phyloP scores from a whole-genome alignment of 2,329 filamentous ascomycete genomes.

The Phoma sp. region DNA sequence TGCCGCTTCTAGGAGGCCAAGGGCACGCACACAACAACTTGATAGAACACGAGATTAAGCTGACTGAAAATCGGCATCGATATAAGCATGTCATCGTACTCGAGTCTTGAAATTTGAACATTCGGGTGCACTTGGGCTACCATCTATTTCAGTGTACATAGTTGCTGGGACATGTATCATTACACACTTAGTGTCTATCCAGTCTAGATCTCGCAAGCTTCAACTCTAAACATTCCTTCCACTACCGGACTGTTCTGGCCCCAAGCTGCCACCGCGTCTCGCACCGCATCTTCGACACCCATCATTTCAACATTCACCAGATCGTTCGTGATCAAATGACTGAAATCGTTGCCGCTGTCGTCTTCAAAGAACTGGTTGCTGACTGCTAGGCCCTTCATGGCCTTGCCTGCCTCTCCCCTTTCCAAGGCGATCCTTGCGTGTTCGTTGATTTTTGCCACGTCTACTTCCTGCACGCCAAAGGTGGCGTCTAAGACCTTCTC shows the following conservation, averaged over 20 bases:
- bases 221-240: slow-evolving; percentile 36
- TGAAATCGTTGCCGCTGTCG: slow-evolving; percentile 33
- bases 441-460: slow-evolving; percentile 38
- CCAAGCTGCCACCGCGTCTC: slow-evolving; percentile 30
- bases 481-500: slow-evolving; percentile 26
- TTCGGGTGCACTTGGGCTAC: no score
- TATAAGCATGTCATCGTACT: no score
- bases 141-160: no score
- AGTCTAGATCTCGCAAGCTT: slow-evolving; percentile 31
- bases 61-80: no score
- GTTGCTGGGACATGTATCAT: no score
- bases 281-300: slow-evolving; percentile 37
- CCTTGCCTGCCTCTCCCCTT: slow-evolving; percentile 31
- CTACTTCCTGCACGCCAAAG: slow-evolving; percentile 34
- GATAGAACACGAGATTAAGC: no score
- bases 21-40: no score
- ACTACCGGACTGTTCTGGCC: slow-evolving; percentile 33
- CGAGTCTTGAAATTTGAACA: no score
- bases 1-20: no score
- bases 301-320: slow-evolving; percentile 34
- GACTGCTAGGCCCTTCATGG: slow-evolving; percentile 39
- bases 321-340: slow-evolving; percentile 37
- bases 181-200: no score
- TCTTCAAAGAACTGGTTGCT: slow-evolving; percentile 45
- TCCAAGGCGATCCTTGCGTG: slow-evolving; percentile 36